A percentile compares a stretch with the other conserved stretches of the same genome.
These are phyloP conservation scores for Cupressus sempervirens DNA, from an alignment of 75 land plant species.

Conservation along the genomic window DNA sequence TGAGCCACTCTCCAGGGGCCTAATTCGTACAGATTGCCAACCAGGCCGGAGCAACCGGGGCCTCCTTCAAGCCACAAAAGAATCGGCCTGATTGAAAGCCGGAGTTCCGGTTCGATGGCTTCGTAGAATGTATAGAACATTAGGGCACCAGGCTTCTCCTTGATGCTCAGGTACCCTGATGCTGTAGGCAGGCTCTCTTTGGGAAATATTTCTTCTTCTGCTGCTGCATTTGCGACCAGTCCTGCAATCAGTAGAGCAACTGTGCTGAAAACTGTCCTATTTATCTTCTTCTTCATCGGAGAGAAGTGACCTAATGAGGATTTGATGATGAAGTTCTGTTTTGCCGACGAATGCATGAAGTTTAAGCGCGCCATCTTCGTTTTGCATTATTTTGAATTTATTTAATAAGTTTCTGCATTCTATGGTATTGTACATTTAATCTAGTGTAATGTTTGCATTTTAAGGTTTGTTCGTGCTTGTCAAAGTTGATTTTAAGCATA, in stretches of 20 bases:
- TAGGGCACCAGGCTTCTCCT: constrained; percentile 31
- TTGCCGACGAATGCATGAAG: too few species aligned
- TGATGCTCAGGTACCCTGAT: constrained; percentile 66
- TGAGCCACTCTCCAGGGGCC: constrained; percentile 66
- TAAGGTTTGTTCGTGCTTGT: too few species aligned
- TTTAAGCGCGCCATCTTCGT: too few species aligned
- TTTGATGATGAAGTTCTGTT: too few species aligned
- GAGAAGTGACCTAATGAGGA: too few species aligned
- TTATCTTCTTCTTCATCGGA: too few species aligned
- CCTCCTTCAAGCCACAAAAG: constrained; percentile 89
- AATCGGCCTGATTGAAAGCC: constrained; percentile 40
- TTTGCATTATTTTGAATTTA: too few species aligned
- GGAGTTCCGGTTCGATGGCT: constrained; percentile 34
- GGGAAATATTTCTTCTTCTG: constrained; percentile 16
- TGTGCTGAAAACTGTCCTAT: too few species aligned
- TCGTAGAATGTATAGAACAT: constrained; percentile 79
- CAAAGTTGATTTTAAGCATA: too few species aligned
- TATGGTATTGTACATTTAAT: too few species aligned
- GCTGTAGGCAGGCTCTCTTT: constrained; percentile 57
- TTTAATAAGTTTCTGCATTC: too few species aligned
- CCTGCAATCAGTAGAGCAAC: not conserved
- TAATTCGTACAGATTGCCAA: constrained; percentile 78
- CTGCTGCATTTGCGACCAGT: not conserved
- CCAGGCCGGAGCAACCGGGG: constrained; percentile 88
- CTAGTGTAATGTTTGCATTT: too few species aligned